Conservation (phyloP, 2,329 filamentous ascomycete species). For the Blastomyces percursus region DNA sequence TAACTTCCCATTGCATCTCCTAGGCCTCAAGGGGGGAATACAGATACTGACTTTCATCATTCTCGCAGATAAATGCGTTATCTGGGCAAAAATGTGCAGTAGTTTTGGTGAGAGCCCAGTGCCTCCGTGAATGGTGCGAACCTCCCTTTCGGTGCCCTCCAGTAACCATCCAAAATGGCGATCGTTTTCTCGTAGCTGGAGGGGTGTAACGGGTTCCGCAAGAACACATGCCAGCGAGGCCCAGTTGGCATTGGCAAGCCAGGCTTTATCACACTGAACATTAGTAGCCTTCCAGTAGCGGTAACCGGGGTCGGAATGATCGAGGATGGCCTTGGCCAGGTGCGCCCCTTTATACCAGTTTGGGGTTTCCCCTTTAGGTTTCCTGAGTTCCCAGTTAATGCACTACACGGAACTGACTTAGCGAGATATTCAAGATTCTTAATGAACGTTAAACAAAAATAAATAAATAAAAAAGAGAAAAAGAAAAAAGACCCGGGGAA, state of each 20-base stretch:
- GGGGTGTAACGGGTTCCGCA: not conserved
- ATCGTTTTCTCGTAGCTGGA: not conserved
- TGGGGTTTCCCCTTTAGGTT: not conserved
- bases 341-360: not conserved
- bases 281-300: not conserved
- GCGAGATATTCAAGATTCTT: not conserved
- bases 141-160: conserved; percentile 8
- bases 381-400: not conserved
- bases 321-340: not conserved
- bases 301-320: not conserved
- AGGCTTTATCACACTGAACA: not conserved
- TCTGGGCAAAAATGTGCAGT: conserved; percentile 13
- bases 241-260: not conserved
- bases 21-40: not conserved
- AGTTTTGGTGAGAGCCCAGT: conserved; percentile 11
- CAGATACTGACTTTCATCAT: not conserved
- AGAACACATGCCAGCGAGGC: not conserved
- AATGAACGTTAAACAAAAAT: not conserved
- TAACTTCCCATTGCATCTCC: not conserved
- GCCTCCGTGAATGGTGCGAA: conserved; percentile 10
- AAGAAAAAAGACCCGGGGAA: too few relatives aligned
- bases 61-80: conserved; percentile 9
- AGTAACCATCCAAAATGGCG: not conserved
- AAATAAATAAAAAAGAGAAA: too few relatives aligned
- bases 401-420: not conserved